These are phyloP conservation scores for Sporopachydermia quercuum DNA, from an alignment of 805 yeast genomes.

Conservation along the genomic window DNA sequence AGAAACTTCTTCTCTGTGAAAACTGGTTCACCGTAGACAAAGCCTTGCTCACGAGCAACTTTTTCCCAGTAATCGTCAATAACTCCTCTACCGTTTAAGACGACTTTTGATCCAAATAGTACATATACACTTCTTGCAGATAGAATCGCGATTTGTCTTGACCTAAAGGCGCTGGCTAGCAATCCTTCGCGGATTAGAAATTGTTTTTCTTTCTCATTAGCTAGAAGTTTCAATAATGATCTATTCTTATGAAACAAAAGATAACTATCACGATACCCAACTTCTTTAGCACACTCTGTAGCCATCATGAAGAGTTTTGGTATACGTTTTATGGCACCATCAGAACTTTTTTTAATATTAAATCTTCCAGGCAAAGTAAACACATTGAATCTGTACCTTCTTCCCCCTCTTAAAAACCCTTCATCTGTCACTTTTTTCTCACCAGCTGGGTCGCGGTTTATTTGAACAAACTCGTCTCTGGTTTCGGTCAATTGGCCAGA, in stretches of 20 bases:
- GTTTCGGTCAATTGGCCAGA: background rate
- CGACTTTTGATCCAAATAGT: constrained; percentile 34
- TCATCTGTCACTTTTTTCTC: constrained; percentile 27
- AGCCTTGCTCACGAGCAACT: constrained; percentile 25
- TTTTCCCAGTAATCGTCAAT: constrained; percentile 45
- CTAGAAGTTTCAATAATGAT: constrained; percentile 22
- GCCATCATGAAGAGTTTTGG: constrained; percentile 25
- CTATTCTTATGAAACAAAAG: constrained; percentile 29
- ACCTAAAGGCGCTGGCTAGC: constrained; percentile 16
- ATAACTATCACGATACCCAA: constrained; percentile 35
- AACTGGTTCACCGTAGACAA: constrained; percentile 31
- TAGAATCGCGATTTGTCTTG: constrained; percentile 21
- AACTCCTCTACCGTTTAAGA: constrained; percentile 32
- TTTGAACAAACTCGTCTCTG: background rate
- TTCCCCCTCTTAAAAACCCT: constrained; percentile 25
- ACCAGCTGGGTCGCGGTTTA: constrained; percentile 24
- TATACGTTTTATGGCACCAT: background rate
- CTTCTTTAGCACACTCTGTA: constrained; percentile 24
- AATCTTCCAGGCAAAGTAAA: constrained; percentile 26
- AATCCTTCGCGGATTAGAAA: constrained; percentile 20
- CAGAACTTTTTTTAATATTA: constrained; percentile 5
- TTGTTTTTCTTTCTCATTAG: constrained; percentile 23
- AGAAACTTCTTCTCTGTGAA: constrained; percentile 10
- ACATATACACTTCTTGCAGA: constrained; percentile 31
- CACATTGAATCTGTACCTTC: constrained; percentile 24